Evolutionary conservation across 2,329 filamentous ascomycete genomes (phyloP), one percentile per base, ranked within the genome.

Genomic region (Microsporum canis): DNA sequence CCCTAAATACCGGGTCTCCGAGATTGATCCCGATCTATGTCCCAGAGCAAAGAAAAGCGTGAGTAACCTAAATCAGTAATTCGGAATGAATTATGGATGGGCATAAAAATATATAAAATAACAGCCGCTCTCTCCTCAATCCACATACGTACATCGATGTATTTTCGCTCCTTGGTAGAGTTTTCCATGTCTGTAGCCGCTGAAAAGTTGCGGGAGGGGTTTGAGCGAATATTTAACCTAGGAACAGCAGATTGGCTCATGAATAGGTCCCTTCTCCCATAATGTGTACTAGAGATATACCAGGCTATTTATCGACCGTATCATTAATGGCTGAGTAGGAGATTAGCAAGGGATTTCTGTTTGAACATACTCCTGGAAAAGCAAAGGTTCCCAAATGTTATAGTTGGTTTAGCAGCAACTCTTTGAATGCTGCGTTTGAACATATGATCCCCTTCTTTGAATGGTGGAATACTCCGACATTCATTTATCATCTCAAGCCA

Each of bases 11-110:
- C 59, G 89, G 88, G 70, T 99, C 94, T 59, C 91, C 88, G 60
- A 99, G 82, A 74, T 99, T 99, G 79, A 99, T 96, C 62, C 92
- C 94, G 70, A 99, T 83, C 83, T 87, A 43, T 23, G 38, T 57
- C 62, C 47, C 64, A 60, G 36, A 14, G 55, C 23, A 17, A 41
- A 41, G 3, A 6, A 8, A 36, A 36, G 27, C 7, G 5, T 3
- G 31, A 6, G 33, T 17, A 41, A 17, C 8, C 34, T 23, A 17
- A 57, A 29, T 49, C 27, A 59, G 43, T 10, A 10, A 17, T 60
- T 49, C 10, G 12, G 55, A 41, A 7, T 60, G 14, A 43, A 17
- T 53, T 57, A 56, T 33, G 39, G 34, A 51, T 3, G 29, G 39
- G 7, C n/a, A 12, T 59, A 8, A 34, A 27, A 23, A 29, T n/a